These are phyloP conservation scores for Syzygium aqueum DNA, from an alignment of 345 rosid genomes.

Conservation along the genomic window DNA sequence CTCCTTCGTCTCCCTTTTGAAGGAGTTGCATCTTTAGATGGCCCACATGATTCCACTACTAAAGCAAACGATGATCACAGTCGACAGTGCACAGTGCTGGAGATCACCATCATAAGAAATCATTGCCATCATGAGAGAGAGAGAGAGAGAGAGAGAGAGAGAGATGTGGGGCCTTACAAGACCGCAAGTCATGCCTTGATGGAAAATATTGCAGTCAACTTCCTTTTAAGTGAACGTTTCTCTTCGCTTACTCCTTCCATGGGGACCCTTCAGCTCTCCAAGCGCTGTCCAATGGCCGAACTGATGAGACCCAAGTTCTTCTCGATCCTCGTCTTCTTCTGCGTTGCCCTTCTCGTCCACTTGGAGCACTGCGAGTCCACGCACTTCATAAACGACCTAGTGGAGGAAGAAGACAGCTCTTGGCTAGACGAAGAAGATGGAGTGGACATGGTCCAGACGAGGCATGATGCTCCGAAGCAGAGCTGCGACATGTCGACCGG, in stretches of 20 bases:
- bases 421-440: conserved; percentile 27
- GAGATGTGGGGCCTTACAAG: background rate
- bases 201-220: background rate
- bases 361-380: background rate
- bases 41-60: background rate
- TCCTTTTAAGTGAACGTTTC: background rate
- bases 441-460: conserved; percentile 29
- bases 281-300: conserved; percentile 1
- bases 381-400: background rate
- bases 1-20: background rate
- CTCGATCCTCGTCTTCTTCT: background rate
- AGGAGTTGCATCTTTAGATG: background rate
- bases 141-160: background rate
- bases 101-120: background rate
- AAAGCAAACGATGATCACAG: background rate
- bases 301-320: background rate
- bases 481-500: conserved; percentile 62
- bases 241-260: background rate
- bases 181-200: conserved; percentile 10
- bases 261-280: background rate
- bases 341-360: background rate
- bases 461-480: conserved; percentile 14
- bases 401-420: conserved; percentile 2
- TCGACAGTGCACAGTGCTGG: background rate
- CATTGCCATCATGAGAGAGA: background rate